These are phyloP conservation scores for Phytophthora agathidicida DNA, from an alignment of 352 stramenopile species.

Conservation along the genomic window DNA sequence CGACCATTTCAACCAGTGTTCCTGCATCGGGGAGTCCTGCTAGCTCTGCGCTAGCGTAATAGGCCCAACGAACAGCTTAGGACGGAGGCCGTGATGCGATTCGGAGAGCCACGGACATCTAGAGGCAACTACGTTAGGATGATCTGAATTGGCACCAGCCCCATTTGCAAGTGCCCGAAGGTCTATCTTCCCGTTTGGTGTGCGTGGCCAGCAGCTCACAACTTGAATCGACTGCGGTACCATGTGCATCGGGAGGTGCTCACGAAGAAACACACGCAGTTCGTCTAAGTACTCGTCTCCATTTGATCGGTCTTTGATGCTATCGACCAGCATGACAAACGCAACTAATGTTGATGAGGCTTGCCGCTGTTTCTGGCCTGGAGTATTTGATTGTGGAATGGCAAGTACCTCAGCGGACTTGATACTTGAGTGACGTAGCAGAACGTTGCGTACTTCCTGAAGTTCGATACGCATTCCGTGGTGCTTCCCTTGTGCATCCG, in stretches of 20 bases:
- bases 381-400: constrained; percentile 14
- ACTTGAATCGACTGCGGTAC: constrained; percentile 54
- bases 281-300: constrained; percentile 15
- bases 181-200: constrained; percentile 79
- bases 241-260: constrained; percentile 69
- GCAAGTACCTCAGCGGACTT: constrained; percentile 56
- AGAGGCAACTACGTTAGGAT: too few relatives aligned
- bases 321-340: constrained; percentile 49
- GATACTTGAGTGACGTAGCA: constrained; percentile 45
- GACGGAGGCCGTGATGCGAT: too few relatives aligned
- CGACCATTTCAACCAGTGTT: too few relatives aligned
- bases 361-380: constrained; percentile 12
- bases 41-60: too few relatives aligned
- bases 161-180: constrained; percentile 38
- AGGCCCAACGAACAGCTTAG: too few relatives aligned
- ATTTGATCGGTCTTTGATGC: not conserved
- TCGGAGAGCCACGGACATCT: too few relatives aligned
- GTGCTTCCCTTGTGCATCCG: constrained; percentile 83
- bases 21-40: too few relatives aligned
- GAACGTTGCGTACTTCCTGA: constrained; percentile 72
- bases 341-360: constrained; percentile 40
- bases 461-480: constrained; percentile 85
- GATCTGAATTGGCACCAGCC: not conserved
- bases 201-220: constrained; percentile 58
- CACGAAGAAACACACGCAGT: constrained; percentile 30